These are phyloP conservation scores for Pseudogymnoascus sp. DNA, from an alignment of 2,329 filamentous ascomycete genomes.

Conservation along the genomic window DNA sequence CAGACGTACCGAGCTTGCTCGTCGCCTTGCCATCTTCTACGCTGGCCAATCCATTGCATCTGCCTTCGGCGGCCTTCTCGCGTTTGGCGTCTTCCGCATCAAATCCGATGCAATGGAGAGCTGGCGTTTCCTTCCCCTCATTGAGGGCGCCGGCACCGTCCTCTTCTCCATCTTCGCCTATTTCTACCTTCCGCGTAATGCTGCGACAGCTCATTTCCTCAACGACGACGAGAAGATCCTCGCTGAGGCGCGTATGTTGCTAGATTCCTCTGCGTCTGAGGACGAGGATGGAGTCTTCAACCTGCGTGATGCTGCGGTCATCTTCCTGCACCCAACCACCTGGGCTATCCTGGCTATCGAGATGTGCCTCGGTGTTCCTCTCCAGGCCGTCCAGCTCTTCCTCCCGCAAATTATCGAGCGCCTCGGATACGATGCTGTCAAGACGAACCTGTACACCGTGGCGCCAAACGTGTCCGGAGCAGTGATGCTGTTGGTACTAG, in stretches of 20 bases:
- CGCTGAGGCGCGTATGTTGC: slow-evolving; percentile 59
- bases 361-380: slow-evolving; percentile 50
- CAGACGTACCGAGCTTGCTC: slow-evolving; percentile 60
- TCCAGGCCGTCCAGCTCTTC: slow-evolving; percentile 47
- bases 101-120: slow-evolving; percentile 37
- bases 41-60: slow-evolving; percentile 67
- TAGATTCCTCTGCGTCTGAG: slow-evolving; percentile 50
- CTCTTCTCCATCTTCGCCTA: slow-evolving; percentile 29
- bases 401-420: slow-evolving; percentile 47
- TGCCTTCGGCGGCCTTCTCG: slow-evolving; percentile 43
- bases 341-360: slow-evolving; percentile 43
- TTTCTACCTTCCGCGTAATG: slow-evolving; percentile 29
- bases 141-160: slow-evolving; percentile 30
- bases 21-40: slow-evolving; percentile 66
- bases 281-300: slow-evolving; percentile 25
- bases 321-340: slow-evolving; percentile 41
- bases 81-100: slow-evolving; percentile 43
- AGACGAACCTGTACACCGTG: slow-evolving; percentile 73
- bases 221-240: slow-evolving; percentile 26
- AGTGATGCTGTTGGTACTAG: slow-evolving; percentile 61
- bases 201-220: slow-evolving; percentile 25
- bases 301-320: slow-evolving; percentile 28
- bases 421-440: slow-evolving; percentile 40
- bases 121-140: slow-evolving; percentile 45
- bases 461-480: slow-evolving; percentile 71